Evolutionary conservation across 1,139 yeast genomes (phyloP).

Genomic region (Yamadazyma membranifaciens): DNA sequence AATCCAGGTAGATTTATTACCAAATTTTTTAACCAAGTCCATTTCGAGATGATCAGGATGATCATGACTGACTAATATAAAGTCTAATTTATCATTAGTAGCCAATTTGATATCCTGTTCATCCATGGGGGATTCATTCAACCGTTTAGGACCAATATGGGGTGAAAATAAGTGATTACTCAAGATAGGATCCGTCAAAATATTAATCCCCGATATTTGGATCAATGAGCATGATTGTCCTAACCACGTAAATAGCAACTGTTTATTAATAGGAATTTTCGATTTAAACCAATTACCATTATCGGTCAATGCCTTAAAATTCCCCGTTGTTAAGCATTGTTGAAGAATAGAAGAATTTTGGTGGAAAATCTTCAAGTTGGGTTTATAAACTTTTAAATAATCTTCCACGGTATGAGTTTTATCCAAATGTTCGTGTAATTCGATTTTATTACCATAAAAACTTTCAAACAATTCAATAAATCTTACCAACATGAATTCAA

Average conservation of each 20-base stretch:
- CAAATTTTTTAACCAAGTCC: constrained; percentile 55
- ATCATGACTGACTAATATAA: constrained; percentile 83
- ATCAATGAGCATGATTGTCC: constrained; percentile 87
- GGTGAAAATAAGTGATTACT: constrained; percentile 64
- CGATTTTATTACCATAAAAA: constrained; percentile 61
- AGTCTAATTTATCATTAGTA: constrained; percentile 51
- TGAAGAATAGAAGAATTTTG: constrained; percentile 30
- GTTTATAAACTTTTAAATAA: constrained; percentile 56
- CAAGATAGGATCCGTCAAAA: constrained; percentile 84
- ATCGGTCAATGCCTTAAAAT: constrained; percentile 18
- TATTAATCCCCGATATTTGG: constrained; percentile 68
- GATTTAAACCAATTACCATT: constrained; percentile 9
- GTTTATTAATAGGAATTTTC: constrained; percentile 34
- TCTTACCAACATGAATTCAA: constrained; percentile 76
- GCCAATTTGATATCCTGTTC: constrained; percentile 59
- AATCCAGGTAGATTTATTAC: constrained; percentile 69
- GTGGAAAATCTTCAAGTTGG: constrained; percentile 50
- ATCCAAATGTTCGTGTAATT: constrained; percentile 40
- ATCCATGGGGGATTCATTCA: constrained; percentile 68
- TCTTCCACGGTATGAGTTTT: constrained; percentile 51
- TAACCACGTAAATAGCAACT: constrained; percentile 79
- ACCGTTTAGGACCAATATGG: constrained; percentile 75
- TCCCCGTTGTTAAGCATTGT: constrained; percentile 22
- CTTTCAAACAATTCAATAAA: constrained; percentile 67
- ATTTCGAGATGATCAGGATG: constrained; percentile 93